Percentiles rank a stretch among this genome's conserved stretches.
Evolutionary conservation across 805 yeast species (phyloP).

Genomic region (Wickerhamomyces hampshirensis): DNA sequence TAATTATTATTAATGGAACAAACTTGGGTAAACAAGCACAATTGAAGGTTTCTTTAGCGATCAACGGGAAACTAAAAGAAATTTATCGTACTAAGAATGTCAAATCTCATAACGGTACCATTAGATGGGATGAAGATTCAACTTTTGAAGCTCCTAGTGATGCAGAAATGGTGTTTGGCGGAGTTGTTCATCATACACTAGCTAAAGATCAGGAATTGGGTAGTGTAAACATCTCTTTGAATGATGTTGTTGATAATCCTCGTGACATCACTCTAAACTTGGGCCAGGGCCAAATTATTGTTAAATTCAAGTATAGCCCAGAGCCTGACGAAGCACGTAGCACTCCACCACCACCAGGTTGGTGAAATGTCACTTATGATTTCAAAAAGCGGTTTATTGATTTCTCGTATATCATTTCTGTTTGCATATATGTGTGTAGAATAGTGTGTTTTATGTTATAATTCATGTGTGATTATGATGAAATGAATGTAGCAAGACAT

Average conservation of each 20-base stretch:
- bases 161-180: constrained; percentile 53
- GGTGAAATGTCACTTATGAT: constrained; percentile 4
- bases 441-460: too few relatives aligned
- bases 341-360: constrained; percentile 20
- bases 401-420: too few relatives aligned
- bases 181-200: constrained; percentile 64
- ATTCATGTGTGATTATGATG: not conserved
- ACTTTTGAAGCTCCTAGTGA: constrained; percentile 64
- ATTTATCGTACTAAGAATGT: constrained; percentile 59
- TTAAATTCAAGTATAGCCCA: constrained; percentile 35
- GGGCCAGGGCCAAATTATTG: constrained; percentile 37
- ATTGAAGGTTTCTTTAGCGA: constrained; percentile 49
- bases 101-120: constrained; percentile 44
- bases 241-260: constrained; percentile 42
- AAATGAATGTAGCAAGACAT: not conserved
- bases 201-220: constrained; percentile 69
- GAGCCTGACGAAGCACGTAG: constrained; percentile 14
- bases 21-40: constrained; percentile 40
- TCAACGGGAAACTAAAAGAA: constrained; percentile 43
- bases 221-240: constrained; percentile 45
- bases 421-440: too few relatives aligned
- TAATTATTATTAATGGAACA: constrained; percentile 45
- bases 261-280: constrained; percentile 37
- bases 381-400: not conserved
- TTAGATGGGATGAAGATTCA: constrained; percentile 58